Conservation (phyloP, 2,329 filamentous ascomycete species). For the Colletotrichum lupini region DNA sequence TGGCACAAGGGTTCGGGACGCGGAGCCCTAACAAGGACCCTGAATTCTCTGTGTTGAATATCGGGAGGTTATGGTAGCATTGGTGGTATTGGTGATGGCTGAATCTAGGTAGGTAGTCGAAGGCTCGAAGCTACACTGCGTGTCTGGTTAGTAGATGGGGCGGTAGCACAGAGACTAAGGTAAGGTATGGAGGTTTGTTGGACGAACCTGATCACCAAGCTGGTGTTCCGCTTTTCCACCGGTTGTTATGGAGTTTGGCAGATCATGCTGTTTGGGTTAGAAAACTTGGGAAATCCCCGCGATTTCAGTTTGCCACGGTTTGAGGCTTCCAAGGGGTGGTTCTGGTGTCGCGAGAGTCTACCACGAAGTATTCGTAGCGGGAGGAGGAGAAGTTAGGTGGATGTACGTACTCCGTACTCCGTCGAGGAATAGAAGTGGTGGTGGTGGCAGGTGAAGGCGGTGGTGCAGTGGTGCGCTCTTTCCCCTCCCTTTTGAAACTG, state of each 20-base stretch:
- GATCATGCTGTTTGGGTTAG: background rate
- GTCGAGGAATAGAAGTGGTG: background rate
- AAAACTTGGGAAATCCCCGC: constrained; percentile 17
- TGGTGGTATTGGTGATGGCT: background rate
- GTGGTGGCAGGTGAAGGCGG: background rate
- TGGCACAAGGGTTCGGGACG: constrained; percentile 25
- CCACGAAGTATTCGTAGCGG: background rate
- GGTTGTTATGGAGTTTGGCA: background rate
- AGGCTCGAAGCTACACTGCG: too few relatives aligned
- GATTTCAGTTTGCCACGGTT: constrained; percentile 33
- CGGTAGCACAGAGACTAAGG: background rate
- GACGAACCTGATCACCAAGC: background rate
- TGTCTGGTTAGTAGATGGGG: background rate
- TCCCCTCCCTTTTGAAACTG: constrained; percentile 34
- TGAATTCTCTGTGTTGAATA: constrained; percentile 14
- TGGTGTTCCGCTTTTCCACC: background rate
- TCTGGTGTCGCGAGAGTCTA: background rate
- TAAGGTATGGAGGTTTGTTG: background rate
- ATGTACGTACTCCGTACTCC: background rate
- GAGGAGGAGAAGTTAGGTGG: background rate
- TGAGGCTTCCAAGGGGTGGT: constrained; percentile 21
- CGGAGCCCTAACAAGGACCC: constrained; percentile 32
- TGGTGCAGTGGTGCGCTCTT: too few relatives aligned
- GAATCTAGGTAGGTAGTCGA: background rate
- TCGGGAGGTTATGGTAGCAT: background rate